Evolutionary conservation across 169 alveolate species (phyloP).

Genomic region (Amoebophrya sp.): DNA sequence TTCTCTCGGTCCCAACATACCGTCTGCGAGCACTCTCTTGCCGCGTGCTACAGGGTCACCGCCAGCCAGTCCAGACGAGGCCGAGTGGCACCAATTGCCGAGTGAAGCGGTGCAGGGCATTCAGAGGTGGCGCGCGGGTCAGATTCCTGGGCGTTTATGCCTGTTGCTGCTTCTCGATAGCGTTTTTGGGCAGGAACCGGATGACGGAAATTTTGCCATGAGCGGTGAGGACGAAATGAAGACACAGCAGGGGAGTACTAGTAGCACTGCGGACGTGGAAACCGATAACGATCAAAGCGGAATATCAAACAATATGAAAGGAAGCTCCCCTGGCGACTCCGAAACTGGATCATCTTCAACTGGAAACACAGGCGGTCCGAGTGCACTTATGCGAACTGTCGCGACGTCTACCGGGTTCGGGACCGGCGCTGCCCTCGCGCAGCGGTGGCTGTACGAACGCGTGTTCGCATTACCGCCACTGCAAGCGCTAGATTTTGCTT

Average conservation of each 20-base stretch:
- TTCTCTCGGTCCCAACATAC: too few species aligned
- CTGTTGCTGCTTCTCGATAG: not conserved
- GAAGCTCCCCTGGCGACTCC: not conserved
- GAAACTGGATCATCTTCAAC: too few species aligned
- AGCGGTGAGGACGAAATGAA: not conserved
- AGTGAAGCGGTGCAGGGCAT: not conserved
- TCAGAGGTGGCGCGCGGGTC: not conserved
- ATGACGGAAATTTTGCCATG: not conserved
- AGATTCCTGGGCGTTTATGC: not conserved
- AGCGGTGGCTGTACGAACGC: not conserved
- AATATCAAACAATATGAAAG: not conserved
- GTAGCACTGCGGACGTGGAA: not conserved
- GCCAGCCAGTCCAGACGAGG: too few species aligned
- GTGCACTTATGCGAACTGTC: not conserved
- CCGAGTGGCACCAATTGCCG: not conserved
- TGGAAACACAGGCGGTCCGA: too few species aligned
- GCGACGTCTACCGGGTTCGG: not conserved
- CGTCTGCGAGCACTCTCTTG: too few species aligned
- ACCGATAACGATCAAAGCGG: not conserved
- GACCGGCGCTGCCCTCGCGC: not conserved
- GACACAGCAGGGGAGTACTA: not conserved
- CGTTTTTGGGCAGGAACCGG: not conserved
- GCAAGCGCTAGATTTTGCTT: not conserved
- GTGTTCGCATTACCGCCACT: not conserved
- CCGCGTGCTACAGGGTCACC: too few species aligned